Percentiles rank a stretch among this genome's conserved stretches.
phyloP scores from a whole-genome alignment of 352 stramenopile species.

The Peronospora belbahrii region DNA sequence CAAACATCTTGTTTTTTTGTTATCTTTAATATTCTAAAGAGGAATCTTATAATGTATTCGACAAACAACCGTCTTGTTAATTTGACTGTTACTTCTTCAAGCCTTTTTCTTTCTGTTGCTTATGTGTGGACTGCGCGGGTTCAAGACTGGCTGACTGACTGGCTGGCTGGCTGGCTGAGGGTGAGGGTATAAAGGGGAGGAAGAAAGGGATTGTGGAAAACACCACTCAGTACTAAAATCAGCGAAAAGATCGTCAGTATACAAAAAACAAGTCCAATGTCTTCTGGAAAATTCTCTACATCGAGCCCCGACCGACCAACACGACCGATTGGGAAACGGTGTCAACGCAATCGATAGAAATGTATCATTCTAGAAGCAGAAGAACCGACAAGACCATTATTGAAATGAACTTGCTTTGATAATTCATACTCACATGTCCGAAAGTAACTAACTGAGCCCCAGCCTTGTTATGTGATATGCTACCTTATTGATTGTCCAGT shows the following conservation, averaged over 20 bases:
- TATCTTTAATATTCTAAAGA: conserved; percentile 11
- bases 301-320: conserved; percentile 7
- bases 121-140: conserved; percentile 24
- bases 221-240: too few relatives aligned
- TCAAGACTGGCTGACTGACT: conserved; percentile 27
- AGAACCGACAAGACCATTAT: too few relatives aligned
- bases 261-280: conserved; percentile 21
- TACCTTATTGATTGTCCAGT: too few relatives aligned
- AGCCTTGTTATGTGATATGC: too few relatives aligned
- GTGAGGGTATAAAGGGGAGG: background rate
- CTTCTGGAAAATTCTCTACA: conserved; percentile 26
- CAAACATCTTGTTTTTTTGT: conserved; percentile 46
- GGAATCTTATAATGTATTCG: background rate
- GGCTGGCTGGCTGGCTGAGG: conserved; percentile 13
- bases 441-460: too few relatives aligned
- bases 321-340: conserved; percentile 14
- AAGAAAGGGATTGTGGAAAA: conserved; percentile 19
- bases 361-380: conserved; percentile 19
- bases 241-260: conserved; percentile 28
- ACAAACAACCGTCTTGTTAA: too few relatives aligned
- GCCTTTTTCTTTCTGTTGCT: too few relatives aligned
- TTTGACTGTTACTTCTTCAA: too few relatives aligned
- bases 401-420: too few relatives aligned
- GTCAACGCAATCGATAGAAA: background rate
- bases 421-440: too few relatives aligned